A percentile compares a stretch with the other conserved stretches of the same genome.
Conservation (phyloP, 2,329 filamentous ascomycete species). For the Penicillium corylophilum region DNA sequence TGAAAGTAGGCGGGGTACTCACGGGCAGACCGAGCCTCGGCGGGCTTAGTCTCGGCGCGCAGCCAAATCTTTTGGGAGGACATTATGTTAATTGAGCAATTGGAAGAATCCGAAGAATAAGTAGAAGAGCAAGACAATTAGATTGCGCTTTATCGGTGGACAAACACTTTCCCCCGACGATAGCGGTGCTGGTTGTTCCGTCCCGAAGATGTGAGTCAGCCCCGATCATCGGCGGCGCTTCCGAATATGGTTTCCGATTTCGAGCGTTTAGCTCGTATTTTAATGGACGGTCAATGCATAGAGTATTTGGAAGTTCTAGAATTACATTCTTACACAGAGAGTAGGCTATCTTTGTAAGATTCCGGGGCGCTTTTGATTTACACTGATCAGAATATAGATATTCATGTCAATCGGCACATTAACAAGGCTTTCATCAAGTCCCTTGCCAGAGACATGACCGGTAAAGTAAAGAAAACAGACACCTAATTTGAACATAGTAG, state of each 20-base stretch:
- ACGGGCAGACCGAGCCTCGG: constrained; percentile 56
- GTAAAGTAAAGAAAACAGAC: neutral
- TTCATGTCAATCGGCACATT: neutral
- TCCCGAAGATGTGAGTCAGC: constrained; percentile 28
- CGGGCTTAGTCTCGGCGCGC: constrained; percentile 60
- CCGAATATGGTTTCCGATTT: neutral
- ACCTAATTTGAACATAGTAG: neutral
- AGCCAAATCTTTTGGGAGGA: constrained; percentile 51
- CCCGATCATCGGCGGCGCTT: constrained; percentile 18
- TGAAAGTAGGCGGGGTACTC: constrained; percentile 20
- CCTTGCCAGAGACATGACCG: neutral
- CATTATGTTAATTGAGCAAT: constrained; percentile 23
- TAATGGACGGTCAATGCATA: neutral
- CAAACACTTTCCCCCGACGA: constrained; percentile 27
- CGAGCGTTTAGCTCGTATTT: neutral
- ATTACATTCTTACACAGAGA: neutral
- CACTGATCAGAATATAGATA: neutral
- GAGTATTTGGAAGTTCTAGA: neutral
- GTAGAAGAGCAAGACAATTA: constrained; percentile 9
- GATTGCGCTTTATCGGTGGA: constrained; percentile 22
- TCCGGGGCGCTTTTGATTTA: neutral
- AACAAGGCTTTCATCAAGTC: neutral
- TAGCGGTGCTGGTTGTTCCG: constrained; percentile 36
- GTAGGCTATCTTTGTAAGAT: neutral
- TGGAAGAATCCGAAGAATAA: constrained; percentile 6